phyloP scores from a whole-genome alignment of 805 yeast genomes.

The Tetrapisispora arboricola region DNA sequence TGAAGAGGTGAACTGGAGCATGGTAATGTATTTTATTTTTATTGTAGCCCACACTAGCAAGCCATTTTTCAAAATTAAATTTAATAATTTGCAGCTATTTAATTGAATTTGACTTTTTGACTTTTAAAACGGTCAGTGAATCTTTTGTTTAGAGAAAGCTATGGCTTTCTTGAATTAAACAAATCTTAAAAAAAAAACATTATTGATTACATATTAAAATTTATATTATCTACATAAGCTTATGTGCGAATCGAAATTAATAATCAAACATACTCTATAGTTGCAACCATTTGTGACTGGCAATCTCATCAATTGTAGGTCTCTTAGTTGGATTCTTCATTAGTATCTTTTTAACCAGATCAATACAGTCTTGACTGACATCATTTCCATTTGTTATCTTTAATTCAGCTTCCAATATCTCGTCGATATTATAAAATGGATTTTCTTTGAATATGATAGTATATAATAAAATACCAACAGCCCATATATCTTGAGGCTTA shows the following conservation, averaged over 20 bases:
- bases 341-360: conserved; percentile 53
- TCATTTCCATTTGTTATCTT: conserved; percentile 33
- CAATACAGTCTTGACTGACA: conserved; percentile 49
- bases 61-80: too few relatives aligned
- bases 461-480: conserved; percentile 81
- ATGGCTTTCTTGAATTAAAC: too few relatives aligned
- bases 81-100: background rate
- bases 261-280: too few relatives aligned
- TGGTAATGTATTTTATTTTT: too few relatives aligned
- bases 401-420: conserved; percentile 83
- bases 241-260: too few relatives aligned
- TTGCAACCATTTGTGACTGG: conserved; percentile 59
- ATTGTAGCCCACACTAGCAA: too few relatives aligned
- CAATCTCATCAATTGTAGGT: conserved; percentile 64
- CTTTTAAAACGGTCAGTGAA: too few relatives aligned
- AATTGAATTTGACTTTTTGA: background rate
- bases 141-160: too few relatives aligned
- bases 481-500: conserved; percentile 95
- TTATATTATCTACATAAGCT: too few relatives aligned
- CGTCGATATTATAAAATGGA: conserved; percentile 92
- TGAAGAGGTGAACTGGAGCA: too few relatives aligned
- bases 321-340: conserved; percentile 56
- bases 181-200: background rate
- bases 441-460: conserved; percentile 88
- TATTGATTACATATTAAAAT: background rate